These are phyloP conservation scores for Uncinocarpus reesii DNA, from an alignment of 2,329 filamentous ascomycete species.

Conservation along the genomic window DNA sequence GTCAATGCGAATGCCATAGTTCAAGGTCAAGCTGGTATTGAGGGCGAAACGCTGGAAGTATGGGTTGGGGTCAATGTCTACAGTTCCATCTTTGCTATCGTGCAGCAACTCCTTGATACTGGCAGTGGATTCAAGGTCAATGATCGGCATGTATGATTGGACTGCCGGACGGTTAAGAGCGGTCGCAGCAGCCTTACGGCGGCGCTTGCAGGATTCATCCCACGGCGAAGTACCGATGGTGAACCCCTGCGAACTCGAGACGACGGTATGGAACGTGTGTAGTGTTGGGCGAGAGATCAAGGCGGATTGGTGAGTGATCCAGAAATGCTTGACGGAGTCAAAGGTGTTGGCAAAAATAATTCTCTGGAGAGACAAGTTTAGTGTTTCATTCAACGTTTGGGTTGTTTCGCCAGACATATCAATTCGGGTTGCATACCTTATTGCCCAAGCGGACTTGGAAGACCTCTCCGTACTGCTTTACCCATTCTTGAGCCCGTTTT, in stretches of 20 bases:
- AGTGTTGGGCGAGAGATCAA: slow-evolving; percentile 67
- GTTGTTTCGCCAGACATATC: neutral
- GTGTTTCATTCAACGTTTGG: neutral
- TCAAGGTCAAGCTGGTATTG: slow-evolving; percentile 66
- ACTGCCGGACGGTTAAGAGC: slow-evolving; percentile 66
- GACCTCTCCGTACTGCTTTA: slow-evolving; percentile 52
- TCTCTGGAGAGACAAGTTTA: slow-evolving; percentile 34
- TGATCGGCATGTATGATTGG: slow-evolving; percentile 70
- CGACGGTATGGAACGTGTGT: slow-evolving; percentile 71
- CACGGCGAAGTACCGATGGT: slow-evolving; percentile 77
- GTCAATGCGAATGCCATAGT: slow-evolving; percentile 67
- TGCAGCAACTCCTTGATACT: slow-evolving; percentile 62
- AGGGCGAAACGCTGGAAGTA: slow-evolving; percentile 68
- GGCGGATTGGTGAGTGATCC: slow-evolving; percentile 68
- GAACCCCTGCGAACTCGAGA: slow-evolving; percentile 65
- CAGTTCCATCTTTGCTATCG: slow-evolving; percentile 51
- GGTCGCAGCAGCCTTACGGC: slow-evolving; percentile 67
- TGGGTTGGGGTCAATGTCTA: slow-evolving; percentile 58
- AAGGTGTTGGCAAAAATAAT: slow-evolving; percentile 72
- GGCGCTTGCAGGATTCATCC: slow-evolving; percentile 68
- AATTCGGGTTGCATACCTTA: slow-evolving; percentile 36
- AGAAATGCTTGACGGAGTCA: slow-evolving; percentile 59
- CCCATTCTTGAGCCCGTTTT: slow-evolving; percentile 46
- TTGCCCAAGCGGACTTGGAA: slow-evolving; percentile 62
- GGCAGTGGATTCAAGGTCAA: slow-evolving; percentile 63